Evolutionary conservation across 164 flowering plant species (phyloP).

Genomic region (Paratinospora sagittata): DNA sequence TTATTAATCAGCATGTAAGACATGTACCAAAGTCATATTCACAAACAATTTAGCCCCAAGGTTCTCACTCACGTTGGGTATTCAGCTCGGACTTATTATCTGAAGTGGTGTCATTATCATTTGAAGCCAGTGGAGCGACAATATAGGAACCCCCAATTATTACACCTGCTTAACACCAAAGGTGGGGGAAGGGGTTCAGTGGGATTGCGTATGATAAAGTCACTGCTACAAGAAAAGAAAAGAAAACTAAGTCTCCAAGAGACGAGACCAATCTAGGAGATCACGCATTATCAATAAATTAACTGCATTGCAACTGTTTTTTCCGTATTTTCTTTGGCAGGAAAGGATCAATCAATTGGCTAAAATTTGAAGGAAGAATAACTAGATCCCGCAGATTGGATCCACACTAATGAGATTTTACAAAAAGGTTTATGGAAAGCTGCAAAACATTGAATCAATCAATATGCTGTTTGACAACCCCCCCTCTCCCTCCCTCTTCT

Average conservation of each 20-base stretch:
- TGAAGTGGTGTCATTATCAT: conserved; percentile 40
- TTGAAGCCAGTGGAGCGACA: conserved; percentile 50
- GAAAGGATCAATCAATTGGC: neutral
- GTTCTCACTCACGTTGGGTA: conserved; percentile 40
- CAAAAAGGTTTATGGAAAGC: neutral
- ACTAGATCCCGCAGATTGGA: neutral
- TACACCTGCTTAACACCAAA: conserved; percentile 39
- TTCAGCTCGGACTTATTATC: conserved; percentile 51
- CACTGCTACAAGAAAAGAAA: too few species aligned
- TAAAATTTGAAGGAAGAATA: neutral
- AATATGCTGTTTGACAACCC: neutral
- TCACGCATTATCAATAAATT: neutral
- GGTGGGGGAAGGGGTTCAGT: neutral
- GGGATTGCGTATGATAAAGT: neutral
- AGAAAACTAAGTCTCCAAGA: neutral
- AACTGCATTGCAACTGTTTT: neutral
- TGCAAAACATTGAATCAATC: neutral
- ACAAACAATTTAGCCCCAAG: conserved; percentile 1
- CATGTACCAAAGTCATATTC: neutral
- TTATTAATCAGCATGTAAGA: neutral
- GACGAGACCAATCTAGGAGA: neutral
- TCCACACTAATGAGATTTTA: neutral
- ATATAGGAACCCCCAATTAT: conserved; percentile 50
- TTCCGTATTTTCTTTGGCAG: neutral
- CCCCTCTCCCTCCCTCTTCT: too few species aligned